Evolutionary conservation across 2,329 filamentous ascomycete species (phyloP).

Genomic region (Gremmenia infestans): DNA sequence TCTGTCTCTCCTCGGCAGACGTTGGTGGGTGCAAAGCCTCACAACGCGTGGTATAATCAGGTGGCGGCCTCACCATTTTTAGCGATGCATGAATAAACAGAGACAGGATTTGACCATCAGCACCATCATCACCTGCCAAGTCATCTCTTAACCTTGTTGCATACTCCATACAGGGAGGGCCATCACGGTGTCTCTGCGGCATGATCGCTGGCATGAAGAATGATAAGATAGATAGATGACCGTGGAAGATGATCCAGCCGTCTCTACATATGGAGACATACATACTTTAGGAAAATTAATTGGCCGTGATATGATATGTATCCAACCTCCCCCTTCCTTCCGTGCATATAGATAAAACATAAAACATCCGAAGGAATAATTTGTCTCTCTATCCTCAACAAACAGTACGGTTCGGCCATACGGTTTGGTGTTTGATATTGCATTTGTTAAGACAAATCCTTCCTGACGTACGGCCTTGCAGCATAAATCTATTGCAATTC

Average conservation of each 20-base stretch:
- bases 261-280: conserved; percentile 3
- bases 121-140: not conserved
- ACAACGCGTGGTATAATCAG: not conserved
- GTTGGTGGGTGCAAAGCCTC: not conserved
- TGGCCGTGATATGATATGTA: conserved; percentile 12
- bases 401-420: conserved; percentile 3
- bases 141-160: not conserved
- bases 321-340: conserved; percentile 16
- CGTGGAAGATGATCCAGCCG: not conserved
- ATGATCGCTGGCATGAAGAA: not conserved
- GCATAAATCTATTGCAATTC: not conserved
- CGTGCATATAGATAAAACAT: conserved; percentile 20
- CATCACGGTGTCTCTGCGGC: not conserved
- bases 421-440: not conserved
- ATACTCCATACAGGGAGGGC: not conserved
- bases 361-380: not conserved
- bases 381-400: conserved; percentile 5
- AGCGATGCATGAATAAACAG: conserved; percentile 2
- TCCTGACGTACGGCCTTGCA: not conserved
- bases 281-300: conserved; percentile 6
- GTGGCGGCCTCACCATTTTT: not conserved
- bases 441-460: not conserved
- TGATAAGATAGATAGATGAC: not conserved
- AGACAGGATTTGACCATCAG: not conserved
- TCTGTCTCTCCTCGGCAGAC: not conserved